These are phyloP conservation scores for Asclepias syriaca DNA, from an alignment of 257 asterid genomes.

Conservation along the genomic window DNA sequence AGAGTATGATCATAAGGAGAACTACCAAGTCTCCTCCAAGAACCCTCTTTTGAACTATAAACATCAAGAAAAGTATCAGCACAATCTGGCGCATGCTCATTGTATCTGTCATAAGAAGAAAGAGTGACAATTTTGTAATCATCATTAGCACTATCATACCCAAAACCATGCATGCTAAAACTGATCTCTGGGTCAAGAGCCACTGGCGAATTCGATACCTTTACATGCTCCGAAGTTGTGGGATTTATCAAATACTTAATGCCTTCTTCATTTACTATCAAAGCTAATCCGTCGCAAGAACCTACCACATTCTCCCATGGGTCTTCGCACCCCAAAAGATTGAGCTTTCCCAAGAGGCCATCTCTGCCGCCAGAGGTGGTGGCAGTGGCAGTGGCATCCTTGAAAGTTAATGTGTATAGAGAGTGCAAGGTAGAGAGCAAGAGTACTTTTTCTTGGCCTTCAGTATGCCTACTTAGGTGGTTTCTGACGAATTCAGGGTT, in stretches of 20 bases:
- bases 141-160: slow-evolving; percentile 31
- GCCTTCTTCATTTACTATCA: slow-evolving; percentile 11
- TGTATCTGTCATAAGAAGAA: slow-evolving; percentile 22
- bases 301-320: slow-evolving; percentile 16
- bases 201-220: slow-evolving; percentile 19
- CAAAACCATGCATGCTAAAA: slow-evolving; percentile 34
- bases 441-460: slow-evolving; percentile 15
- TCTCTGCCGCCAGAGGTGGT: neutral
- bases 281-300: slow-evolving; percentile 31
- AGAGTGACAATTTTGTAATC: slow-evolving; percentile 45
- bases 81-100: slow-evolving; percentile 26
- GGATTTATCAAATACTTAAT: slow-evolving; percentile 31
- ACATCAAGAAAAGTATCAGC: slow-evolving; percentile 35
- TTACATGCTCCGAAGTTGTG: slow-evolving; percentile 20
- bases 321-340: neutral
- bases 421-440: slow-evolving; percentile 9
- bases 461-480: slow-evolving; percentile 20
- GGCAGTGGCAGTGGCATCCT: neutral
- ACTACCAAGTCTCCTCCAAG: slow-evolving; percentile 34
- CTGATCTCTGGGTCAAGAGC: slow-evolving; percentile 20
- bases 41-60: slow-evolving; percentile 25
- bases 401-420: slow-evolving; percentile 12
- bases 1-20: slow-evolving; percentile 40
- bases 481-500: slow-evolving; percentile 20
- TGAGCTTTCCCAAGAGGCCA: neutral